Conservation (phyloP, 2,329 filamentous ascomycete genomes). For the Hypoxylon sp. region DNA sequence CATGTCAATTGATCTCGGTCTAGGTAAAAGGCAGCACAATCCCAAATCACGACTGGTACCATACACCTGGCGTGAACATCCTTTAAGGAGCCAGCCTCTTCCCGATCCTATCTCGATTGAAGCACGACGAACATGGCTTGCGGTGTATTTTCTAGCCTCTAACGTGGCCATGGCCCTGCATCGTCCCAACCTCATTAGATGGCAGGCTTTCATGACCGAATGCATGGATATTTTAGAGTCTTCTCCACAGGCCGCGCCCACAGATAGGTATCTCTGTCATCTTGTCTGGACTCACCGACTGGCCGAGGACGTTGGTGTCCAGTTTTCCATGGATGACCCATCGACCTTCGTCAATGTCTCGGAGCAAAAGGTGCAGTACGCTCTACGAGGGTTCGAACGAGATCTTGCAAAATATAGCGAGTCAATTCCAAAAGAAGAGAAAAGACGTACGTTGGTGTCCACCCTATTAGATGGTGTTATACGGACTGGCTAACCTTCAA, state of each 20-base stretch:
- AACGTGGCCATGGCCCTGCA: conserved; percentile 73
- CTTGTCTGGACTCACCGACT: conserved; percentile 71
- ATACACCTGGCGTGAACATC: conserved; percentile 57
- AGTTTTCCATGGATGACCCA: conserved; percentile 76
- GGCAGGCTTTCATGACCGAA: conserved; percentile 71
- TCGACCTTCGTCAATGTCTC: conserved; percentile 65
- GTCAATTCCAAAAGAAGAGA: conserved; percentile 64
- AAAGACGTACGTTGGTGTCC: conserved; percentile 64
- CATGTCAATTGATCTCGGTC: conserved; percentile 86
- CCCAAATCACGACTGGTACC: conserved; percentile 55
- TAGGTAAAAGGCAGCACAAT: conserved; percentile 63
- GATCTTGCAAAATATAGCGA: conserved; percentile 71
- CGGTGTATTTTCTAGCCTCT: conserved; percentile 69
- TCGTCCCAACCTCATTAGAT: conserved; percentile 70
- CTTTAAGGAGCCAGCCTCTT: conserved; percentile 57
- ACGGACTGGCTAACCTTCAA: conserved; percentile 37
- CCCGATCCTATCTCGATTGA: conserved; percentile 68
- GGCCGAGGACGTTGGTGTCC: conserved; percentile 75
- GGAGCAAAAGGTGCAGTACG: conserved; percentile 73
- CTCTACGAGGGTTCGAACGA: conserved; percentile 73
- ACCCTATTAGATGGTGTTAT: not conserved
- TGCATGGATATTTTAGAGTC: conserved; percentile 67
- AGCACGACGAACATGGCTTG: conserved; percentile 68
- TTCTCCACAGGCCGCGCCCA: conserved; percentile 66
- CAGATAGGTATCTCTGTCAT: conserved; percentile 70